Evolutionary conservation across 2,329 filamentous ascomycete species (phyloP).

Genomic region (Epichloe sibirici): DNA sequence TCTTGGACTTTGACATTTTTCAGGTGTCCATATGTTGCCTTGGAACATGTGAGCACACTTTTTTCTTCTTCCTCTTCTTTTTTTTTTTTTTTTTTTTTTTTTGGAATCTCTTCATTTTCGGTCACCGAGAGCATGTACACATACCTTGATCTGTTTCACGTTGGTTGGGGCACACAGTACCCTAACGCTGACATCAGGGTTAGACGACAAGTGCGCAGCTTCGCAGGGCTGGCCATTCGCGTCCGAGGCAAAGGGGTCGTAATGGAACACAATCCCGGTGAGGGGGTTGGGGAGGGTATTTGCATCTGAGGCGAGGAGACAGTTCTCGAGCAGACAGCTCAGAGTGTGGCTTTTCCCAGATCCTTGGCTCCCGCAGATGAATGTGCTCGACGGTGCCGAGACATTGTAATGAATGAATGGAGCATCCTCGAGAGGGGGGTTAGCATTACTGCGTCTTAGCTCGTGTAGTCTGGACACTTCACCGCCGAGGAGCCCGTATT

Average conservation of each 20-base stretch:
- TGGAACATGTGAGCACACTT: not conserved
- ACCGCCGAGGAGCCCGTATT: constrained; percentile 12
- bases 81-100: not conserved
- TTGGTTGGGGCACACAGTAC: constrained; percentile 45
- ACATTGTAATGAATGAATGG: constrained; percentile 33
- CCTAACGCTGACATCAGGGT: constrained; percentile 30
- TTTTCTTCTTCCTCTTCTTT: no score
- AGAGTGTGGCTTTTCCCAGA: constrained; percentile 53
- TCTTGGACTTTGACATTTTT: constrained; percentile 34
- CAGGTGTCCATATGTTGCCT: constrained; percentile 12
- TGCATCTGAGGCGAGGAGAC: constrained; percentile 32
- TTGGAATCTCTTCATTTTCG: not conserved
- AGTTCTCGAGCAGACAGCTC: constrained; percentile 44
- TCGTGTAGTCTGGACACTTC: constrained; percentile 2
- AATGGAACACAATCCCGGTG: constrained; percentile 53
- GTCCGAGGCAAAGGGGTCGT: constrained; percentile 42
- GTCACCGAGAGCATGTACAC: not conserved
- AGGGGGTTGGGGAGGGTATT: constrained; percentile 38
- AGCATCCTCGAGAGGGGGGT: constrained; percentile 5
- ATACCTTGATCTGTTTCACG: constrained; percentile 24
- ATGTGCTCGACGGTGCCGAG: constrained; percentile 41
- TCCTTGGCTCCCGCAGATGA: constrained; percentile 53
- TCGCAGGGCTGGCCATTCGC: constrained; percentile 41
- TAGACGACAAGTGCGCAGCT: constrained; percentile 40
- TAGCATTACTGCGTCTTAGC: no score